Conservation (phyloP, 257 asterid species). For the Gentiana dahurica region DNA sequence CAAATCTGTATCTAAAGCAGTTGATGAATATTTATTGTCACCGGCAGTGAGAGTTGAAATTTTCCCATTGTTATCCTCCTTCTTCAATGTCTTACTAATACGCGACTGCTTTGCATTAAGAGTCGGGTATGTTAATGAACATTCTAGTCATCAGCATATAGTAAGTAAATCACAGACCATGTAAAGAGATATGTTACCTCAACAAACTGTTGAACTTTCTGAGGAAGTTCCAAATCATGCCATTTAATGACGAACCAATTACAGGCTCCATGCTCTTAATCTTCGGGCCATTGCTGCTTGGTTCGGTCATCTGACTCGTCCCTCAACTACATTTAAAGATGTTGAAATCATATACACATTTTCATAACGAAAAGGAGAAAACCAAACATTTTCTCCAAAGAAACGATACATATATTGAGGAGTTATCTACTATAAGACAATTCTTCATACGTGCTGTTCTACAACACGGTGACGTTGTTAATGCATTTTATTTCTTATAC, state of each 20-base stretch:
- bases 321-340: too few relatives aligned
- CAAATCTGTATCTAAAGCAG: constrained; percentile 27
- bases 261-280: neutral
- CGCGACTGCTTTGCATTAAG: constrained; percentile 23
- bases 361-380: too few relatives aligned
- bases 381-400: too few relatives aligned
- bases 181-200: constrained; percentile 6
- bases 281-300: neutral
- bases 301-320: too few relatives aligned
- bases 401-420: too few relatives aligned
- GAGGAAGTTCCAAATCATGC: constrained; percentile 11
- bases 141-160: neutral
- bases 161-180: neutral
- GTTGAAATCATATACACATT: too few relatives aligned
- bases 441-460: too few relatives aligned
- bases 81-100: constrained; percentile 22
- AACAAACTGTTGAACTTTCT: constrained; percentile 14
- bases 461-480: too few relatives aligned
- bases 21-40: constrained; percentile 20
- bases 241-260: constrained; percentile 5
- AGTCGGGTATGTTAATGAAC: neutral
- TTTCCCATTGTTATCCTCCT: constrained; percentile 5
- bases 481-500: too few relatives aligned
- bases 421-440: too few relatives aligned
- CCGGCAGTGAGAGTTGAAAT: constrained; percentile 13